A percentile compares a stretch with the other conserved stretches of the same genome.
These are phyloP conservation scores for Marasmius fiardii DNA, from an alignment of 1,284 basidiomycete species.

Conservation along the genomic window DNA sequence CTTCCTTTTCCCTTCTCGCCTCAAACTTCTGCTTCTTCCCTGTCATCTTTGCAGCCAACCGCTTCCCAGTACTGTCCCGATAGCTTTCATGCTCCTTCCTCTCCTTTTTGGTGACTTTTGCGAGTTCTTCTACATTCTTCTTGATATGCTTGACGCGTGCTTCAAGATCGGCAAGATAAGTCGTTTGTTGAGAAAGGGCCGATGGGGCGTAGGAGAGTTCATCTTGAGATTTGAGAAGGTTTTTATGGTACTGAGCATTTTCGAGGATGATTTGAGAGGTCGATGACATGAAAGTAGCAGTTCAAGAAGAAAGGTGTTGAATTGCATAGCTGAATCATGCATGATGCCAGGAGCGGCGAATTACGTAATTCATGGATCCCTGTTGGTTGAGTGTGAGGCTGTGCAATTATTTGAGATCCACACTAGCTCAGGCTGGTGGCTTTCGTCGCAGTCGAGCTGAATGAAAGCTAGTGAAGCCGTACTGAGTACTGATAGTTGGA, in stretches of 20 bases:
- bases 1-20: constrained; percentile 38
- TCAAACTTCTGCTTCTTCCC: constrained; percentile 38
- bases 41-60: constrained; percentile 33
- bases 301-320: neutral
- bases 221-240: constrained; percentile 28
- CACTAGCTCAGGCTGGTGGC: too few relatives aligned
- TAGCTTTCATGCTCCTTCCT: constrained; percentile 36
- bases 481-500: too few relatives aligned
- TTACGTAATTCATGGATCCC: too few relatives aligned
- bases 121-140: constrained; percentile 25
- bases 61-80: constrained; percentile 32
- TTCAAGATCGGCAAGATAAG: constrained; percentile 32
- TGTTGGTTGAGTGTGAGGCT: too few relatives aligned
- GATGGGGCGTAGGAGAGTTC: constrained; percentile 36
- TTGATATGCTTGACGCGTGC: constrained; percentile 21
- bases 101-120: constrained; percentile 37
- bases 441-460: too few relatives aligned
- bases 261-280: constrained; percentile 31
- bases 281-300: constrained; percentile 17
- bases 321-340: too few relatives aligned
- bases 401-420: too few relatives aligned
- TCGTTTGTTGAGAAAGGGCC: constrained; percentile 31
- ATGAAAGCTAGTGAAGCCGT: too few relatives aligned
- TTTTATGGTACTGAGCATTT: constrained; percentile 33
- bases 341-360: too few relatives aligned